Base-by-base conservation (phyloP, 768 basidiomycete genomes). In the Mrakia blollopis region DNA sequence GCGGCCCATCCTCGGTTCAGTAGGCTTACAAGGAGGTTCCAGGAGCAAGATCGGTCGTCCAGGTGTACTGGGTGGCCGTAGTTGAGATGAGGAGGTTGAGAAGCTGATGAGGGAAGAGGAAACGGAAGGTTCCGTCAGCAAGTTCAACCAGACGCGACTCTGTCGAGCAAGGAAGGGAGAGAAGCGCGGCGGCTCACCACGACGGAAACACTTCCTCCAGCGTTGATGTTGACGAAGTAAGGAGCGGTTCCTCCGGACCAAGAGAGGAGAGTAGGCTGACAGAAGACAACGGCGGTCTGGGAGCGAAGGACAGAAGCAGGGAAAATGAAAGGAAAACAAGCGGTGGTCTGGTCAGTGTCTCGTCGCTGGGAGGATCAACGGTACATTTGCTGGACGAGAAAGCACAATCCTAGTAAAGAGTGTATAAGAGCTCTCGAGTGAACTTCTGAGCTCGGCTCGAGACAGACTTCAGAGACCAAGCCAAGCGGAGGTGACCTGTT, bases 211-310 rank as follows among this genome's bases (percentile, higher is more conserved):
- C 18, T 25, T 44, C 30, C 32, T 39, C 65, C 35, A 23, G 18
- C 35, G 25, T 68, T 25, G 10, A 68, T 39, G 9, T 57, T 57
- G 57, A 57, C 57, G 28, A n/a, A 57, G 65, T 39, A 68, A 35
- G 65, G 65, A 39, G 65, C 21, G n/a, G 35, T 68, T 39, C 65
- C 65, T n/a, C 65, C 65, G 2, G 35, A 39, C 65, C 65, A 68
- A 10, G 65, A 68, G 2, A 68, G 37, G 3, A 68, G 65, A 18
- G 65, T 68, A 6, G 65, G 65, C 39, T 68, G 65, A 25, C 65
- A 68, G 23, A 68, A 68, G 65, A 68, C 65, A 39, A 68, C 65
- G 65, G 18, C 35, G 25, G 35, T n/a, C 65, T 68, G 35, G 16
- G 25, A 30, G 5, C 16, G 9, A 23, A 35, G 1, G 23, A 67